Percentiles rank a stretch among this genome's conserved stretches.
These are phyloP conservation scores for Sarocladiaceae sp. DNA, from an alignment of 2,329 filamentous ascomycete genomes.

Conservation along the genomic window DNA sequence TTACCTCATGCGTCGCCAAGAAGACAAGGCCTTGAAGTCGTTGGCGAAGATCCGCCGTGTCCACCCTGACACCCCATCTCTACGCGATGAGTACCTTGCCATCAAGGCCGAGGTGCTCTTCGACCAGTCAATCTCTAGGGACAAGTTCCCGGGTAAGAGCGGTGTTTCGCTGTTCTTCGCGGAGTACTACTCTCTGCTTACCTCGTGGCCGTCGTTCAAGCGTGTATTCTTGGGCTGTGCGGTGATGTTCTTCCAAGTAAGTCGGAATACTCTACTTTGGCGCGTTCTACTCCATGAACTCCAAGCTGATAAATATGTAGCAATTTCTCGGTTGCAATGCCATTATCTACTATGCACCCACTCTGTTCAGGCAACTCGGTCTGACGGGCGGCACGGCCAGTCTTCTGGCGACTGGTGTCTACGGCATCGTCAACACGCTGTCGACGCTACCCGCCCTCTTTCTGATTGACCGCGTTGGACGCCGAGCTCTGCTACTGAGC, in stretches of 20 bases:
- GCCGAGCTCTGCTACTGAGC: constrained; percentile 56
- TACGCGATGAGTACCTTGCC: constrained; percentile 26
- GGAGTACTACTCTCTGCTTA: constrained; percentile 24
- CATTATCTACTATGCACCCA: constrained; percentile 42
- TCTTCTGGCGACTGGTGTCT: constrained; percentile 51
- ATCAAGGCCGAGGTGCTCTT: constrained; percentile 33
- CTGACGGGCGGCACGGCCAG: constrained; percentile 33
- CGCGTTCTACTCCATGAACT: not conserved
- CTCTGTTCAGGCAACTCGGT: constrained; percentile 37
- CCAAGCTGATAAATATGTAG: not conserved
- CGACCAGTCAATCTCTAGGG: constrained; percentile 22
- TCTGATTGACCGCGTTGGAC: constrained; percentile 48
- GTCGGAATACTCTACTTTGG: not conserved
- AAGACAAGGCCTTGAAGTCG: constrained; percentile 23
- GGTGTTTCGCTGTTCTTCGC: constrained; percentile 23
- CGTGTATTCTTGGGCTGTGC: constrained; percentile 48
- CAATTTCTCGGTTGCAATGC: constrained; percentile 32
- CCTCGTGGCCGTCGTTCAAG: constrained; percentile 23
- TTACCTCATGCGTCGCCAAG: constrained; percentile 23
- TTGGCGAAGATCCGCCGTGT: constrained; percentile 27
- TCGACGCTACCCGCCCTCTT: constrained; percentile 36
- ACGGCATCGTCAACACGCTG: constrained; percentile 49
- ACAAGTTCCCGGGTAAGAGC: constrained; percentile 23
- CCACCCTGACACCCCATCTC: constrained; percentile 21
- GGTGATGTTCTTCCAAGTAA: constrained; percentile 47